Evolutionary conservation across 768 basidiomycete genomes (phyloP), one percentile per base, ranked within the genome.

Genomic region (Galerina marginata): DNA sequence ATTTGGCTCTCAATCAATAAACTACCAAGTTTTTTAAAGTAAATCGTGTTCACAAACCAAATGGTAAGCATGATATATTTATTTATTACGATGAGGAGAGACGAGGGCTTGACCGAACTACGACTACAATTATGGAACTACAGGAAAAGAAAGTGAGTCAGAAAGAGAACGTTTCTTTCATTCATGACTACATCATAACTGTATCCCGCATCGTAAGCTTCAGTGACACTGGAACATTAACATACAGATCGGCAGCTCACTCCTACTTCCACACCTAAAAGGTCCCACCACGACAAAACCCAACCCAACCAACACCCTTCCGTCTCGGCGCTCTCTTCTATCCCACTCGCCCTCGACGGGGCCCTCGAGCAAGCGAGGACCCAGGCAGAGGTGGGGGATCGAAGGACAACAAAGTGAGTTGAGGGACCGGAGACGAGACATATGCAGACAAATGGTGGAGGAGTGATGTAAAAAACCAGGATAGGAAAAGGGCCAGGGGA

Each of bases 281-380:
- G 33, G n/a, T 26, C 33, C 46, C 14, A 59, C 45, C 53, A 42
- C 40, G 26, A n/a, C 37, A 60, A 33, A 47, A 47, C 62, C 57
- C 63, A 43, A 25, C 63, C 62, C 51, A 56, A 60, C 66, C 52
- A 62, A 65, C 20, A 14, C 56, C 39, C 58, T 66, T 57, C 58
- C 62, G 72, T 78, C 84, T 78, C 79, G 85, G 77, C 79, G 89
- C 89, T 89, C 89, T 91, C 90, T 91, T 85, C 79, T 76, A 77
- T 72, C 81, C 75, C 77, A 69, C 89, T 75, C 84, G 77, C 88
- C 88, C 86, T 82, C 83, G 55, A 69, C 70, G 62, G 59, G 61
- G 60, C 69, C 71, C 66, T 65, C 59, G 56, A 66, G 60, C 61
- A 53, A 61, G 62, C 50, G 64, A 65, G 64, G 62, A 71, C 64